Base-by-base conservation (phyloP, 2,329 filamentous ascomycete genomes). In the Dactylellina parvicollis region DNA sequence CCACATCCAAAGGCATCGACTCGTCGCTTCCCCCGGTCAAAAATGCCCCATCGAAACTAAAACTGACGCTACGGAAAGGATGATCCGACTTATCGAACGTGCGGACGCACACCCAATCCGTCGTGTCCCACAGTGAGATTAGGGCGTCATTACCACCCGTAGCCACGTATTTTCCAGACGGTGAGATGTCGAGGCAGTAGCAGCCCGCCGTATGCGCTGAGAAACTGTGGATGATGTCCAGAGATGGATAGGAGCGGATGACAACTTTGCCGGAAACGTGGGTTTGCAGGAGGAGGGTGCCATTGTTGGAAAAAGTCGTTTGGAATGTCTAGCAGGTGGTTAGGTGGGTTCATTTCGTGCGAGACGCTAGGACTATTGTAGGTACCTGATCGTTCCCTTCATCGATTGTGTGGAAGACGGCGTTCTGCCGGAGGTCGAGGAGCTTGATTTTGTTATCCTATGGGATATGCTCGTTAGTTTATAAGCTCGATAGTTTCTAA, bases 41-140 rank as follows among this genome's bases (percentile, higher is more conserved):
- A 74, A 84, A 86, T 69, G 81, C 81, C 1, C 85, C 85, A 75
- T 86, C 84, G 73, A 85, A 86, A 44, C 80, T 83, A 78, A 86
- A 86, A 66, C 83, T 83, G 7, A 86, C 79, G 55, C 82, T 83
- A 75, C 82, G 81, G 5, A 85, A 81, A 2, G 83, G 81, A 24
- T 81, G 81, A 4, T 81, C 80, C 65, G 83, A 82, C 47, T 82
- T 78, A 54, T 81, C 81, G 12, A 86, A 78, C 0, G 83, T 84
- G 26, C 83, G 81, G 49, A 82, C 80, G 75, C 83, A 85, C n/a
- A 84, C 81, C 84, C 84, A 86, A 60, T 83, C 82, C 24, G 81
- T 80, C 1, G 84, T 85, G 76, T 86, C 84, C 84, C 84, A 86
- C 1, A 86, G 79, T 1, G 83, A 82, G 61, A 86, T 82, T 20